Evolutionary conservation across 768 basidiomycete genomes (phyloP).

Genomic region (Megacollybia marginata): DNA sequence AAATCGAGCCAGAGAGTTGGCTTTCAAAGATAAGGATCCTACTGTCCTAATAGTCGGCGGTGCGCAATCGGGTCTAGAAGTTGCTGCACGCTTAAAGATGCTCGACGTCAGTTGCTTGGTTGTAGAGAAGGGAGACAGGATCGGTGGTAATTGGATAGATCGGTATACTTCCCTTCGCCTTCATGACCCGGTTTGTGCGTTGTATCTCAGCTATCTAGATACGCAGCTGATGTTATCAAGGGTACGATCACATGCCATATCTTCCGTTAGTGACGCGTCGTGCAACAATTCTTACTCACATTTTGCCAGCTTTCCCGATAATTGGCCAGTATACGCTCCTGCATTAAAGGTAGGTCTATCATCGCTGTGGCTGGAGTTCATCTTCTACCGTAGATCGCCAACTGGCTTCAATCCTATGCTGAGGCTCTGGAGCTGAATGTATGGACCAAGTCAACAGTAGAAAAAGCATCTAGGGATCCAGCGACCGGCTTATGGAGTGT

Average conservation of each 20-base stretch:
- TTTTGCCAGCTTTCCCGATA: constrained; percentile 40
- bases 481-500: constrained; percentile 37
- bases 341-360: constrained; percentile 34
- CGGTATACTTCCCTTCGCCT: constrained; percentile 62
- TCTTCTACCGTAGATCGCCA: constrained; percentile 39
- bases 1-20: too few relatives aligned
- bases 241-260: constrained; percentile 54
- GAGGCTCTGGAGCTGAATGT: constrained; percentile 52
- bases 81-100: constrained; percentile 56
- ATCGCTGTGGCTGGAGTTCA: too few relatives aligned
- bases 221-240: constrained; percentile 16
- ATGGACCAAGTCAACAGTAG: constrained; percentile 46
- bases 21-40: constrained; percentile 26
- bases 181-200: constrained; percentile 63
- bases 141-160: constrained; percentile 62
- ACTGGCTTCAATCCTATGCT: constrained; percentile 61
- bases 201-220: constrained; percentile 2
- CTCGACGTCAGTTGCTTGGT: constrained; percentile 43
- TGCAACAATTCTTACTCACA: not conserved
- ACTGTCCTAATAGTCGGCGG: constrained; percentile 58
- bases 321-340: constrained; percentile 53
- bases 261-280: constrained; percentile 36
- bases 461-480: constrained; percentile 26
- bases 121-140: constrained; percentile 53
- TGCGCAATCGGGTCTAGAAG: constrained; percentile 59